phyloP scores from a whole-genome alignment of 164 flowering plant genomes.

The Stephania japonica region DNA sequence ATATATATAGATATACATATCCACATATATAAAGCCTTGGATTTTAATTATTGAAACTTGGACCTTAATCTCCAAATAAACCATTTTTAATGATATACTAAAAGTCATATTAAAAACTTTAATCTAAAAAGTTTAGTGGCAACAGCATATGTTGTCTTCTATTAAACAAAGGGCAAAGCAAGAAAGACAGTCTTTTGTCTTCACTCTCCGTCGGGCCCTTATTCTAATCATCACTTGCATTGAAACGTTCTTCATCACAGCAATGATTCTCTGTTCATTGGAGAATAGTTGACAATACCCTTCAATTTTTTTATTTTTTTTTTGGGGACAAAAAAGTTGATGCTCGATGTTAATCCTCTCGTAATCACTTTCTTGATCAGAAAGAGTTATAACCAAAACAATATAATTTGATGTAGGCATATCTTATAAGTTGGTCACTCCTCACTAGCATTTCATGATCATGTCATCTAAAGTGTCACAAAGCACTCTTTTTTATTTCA shows the following conservation, averaged over 20 bases:
- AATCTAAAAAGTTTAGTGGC: conserved; percentile 20
- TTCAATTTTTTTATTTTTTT: background rate
- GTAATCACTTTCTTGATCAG: background rate
- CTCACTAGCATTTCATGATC: background rate
- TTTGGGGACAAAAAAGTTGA: background rate
- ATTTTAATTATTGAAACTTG: background rate
- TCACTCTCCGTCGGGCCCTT: background rate
- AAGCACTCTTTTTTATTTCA: background rate
- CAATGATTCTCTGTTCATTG: conserved; percentile 16
- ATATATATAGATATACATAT: too few relatives aligned
- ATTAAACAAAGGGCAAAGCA: conserved; percentile 8
- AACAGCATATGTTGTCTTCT: conserved; percentile 22
- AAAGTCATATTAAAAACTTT: conserved; percentile 9
- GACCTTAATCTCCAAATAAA: background rate
- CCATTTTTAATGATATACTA: conserved; percentile 1
- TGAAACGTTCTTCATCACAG: background rate
- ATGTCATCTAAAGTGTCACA: background rate
- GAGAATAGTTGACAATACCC: conserved; percentile 31
- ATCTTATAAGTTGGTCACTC: background rate
- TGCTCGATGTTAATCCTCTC: background rate
- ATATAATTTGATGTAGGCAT: background rate
- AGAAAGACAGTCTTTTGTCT: background rate
- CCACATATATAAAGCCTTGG: background rate
- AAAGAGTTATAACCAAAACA: background rate
- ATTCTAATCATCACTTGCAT: background rate